Percentiles rank a stretch among this genome's conserved stretches.
phyloP scores from a whole-genome alignment of 1,139 yeast genomes.

The Yamadazyma songkhlaensis region DNA sequence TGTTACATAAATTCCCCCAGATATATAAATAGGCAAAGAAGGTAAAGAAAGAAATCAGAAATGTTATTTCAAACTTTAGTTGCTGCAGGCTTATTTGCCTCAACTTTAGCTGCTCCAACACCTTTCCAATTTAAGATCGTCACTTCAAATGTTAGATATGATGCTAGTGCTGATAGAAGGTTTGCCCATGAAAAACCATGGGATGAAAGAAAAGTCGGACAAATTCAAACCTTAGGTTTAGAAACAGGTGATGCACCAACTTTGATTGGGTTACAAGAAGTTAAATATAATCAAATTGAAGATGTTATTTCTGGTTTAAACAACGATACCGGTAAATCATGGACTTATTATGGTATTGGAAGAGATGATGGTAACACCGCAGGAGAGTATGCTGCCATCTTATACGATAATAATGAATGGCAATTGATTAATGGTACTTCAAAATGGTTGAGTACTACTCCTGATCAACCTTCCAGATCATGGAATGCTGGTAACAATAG shows the following conservation, averaged over 20 bases:
- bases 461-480: slow-evolving; percentile 38
- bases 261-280: slow-evolving; percentile 31
- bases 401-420: slow-evolving; percentile 31
- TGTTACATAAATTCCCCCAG: no score
- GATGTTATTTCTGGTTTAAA: slow-evolving; percentile 24
- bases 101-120: slow-evolving; percentile 5
- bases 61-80: slow-evolving; percentile 2
- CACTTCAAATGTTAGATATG: slow-evolving; percentile 27
- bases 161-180: slow-evolving; percentile 13
- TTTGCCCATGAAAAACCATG: slow-evolving; percentile 24
- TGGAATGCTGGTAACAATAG: slow-evolving; percentile 45
- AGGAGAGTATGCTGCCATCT: slow-evolving; percentile 49
- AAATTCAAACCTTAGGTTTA: slow-evolving; percentile 11
- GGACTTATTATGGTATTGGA: slow-evolving; percentile 45
- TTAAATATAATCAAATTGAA: slow-evolving; percentile 23
- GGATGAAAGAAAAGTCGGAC: slow-evolving; percentile 20
- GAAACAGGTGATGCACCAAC: slow-evolving; percentile 19
- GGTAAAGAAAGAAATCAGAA: neutral
- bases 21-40: neutral
- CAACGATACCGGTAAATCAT: slow-evolving; percentile 15
- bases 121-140: slow-evolving; percentile 13
- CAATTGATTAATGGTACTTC: slow-evolving; percentile 32
- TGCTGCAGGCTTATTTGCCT: neutral
- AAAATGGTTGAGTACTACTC: slow-evolving; percentile 45
- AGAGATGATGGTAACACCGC: slow-evolving; percentile 42